Base-by-base conservation (phyloP, 371 early-diverging fungal species). In the Apophysomyces sp. region DNA sequence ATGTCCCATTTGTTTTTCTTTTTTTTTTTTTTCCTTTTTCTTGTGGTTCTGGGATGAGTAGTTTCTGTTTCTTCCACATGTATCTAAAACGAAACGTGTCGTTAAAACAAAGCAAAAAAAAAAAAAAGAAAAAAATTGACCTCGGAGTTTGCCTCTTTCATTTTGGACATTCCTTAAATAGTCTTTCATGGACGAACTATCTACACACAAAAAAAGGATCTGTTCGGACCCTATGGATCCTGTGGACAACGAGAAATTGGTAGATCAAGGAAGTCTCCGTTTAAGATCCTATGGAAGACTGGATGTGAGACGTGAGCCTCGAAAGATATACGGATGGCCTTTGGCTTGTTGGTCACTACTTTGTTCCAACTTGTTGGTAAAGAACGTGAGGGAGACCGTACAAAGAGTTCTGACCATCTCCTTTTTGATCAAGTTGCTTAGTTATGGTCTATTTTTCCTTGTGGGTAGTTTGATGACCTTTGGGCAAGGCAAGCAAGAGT, bases 261-360 rank as follows among this genome's bases (percentile, higher is more conserved):
- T 21, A 44, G 49, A 44, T 21, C 4, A 44, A 18, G 26, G 9
- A 9, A n/a, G 11, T 44, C 9, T 0, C 2, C 49, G 24, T 18
- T n/a, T 58, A 36, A 49, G 58, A 61, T 52, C 61, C 2, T 52
- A 49, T 40, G 39, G 53, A 12, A 30, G 60, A 24, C 24, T 61
- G 12, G 60, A 61, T 21, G 52, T 61, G 26, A 57, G 40, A 8
- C 57, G 66, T 8, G 55, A 60, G 30, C 56, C 60, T 41, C 57
- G 41, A 12, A 49, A 26, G 13, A 31, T 52, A 31, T 62, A 57
- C 11, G 67, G 67, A 8, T 70, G 66, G 66, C 66, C 70, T 18
- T 59, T 64, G 37, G 60, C 71, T 13, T 58, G 65, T 31, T 71
- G 66, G 64, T 18, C 60, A 5, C 28, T 71, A 3, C 37, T 61